Base-by-base conservation (phyloP, 129 eudicot genomes). In the Artemisia argyi region DNA sequence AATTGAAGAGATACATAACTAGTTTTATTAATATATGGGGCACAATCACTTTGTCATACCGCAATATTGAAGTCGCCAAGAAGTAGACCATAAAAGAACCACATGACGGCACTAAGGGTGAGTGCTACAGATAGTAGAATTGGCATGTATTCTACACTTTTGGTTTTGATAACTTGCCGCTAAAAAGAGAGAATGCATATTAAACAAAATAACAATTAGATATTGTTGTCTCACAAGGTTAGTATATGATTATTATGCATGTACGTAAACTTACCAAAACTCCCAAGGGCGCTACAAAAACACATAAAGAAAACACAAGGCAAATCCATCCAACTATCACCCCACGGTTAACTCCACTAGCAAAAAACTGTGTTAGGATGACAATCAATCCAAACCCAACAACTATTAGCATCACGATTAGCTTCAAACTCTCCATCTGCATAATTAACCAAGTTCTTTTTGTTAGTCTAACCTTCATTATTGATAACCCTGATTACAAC, bases 101-200 rank as follows among this genome's bases (percentile, higher is more conserved):
- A 89, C 81, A 84, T 80, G 19, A 89, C 89, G 7, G 96, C 92
- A 28, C 89, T 89, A 6, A 86, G 70, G 60, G 96, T 86, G 68
- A 89, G 89, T 71, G 77, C 85, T 20, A 86, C 81, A 0, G 96
- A 86, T 50, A 89, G 73, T 54, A 79, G 81, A 79, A 89, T 83
- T 0, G 96, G 96, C 96, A 89, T 89, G 85, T 83, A 86, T 69
- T 89, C 81, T 12, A 86, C 96, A 20, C 96, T 89, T 63, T 85
- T 89, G 32, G 96, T 86, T 66, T 80, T 75, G 28, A 89, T 87
- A 0, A 89, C 96, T 87, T 84, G 88, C 58, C 83, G 80, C 96
- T 89, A 86, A 59, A 80, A 28, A 75, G 28, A 11, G 57, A 24
- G 55, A 47, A 46, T 17, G 55, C 56, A 66, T 19, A 47, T 47